Conservation (phyloP, 148 eudicot species). For the Hydrangea macrophylla region DNA sequence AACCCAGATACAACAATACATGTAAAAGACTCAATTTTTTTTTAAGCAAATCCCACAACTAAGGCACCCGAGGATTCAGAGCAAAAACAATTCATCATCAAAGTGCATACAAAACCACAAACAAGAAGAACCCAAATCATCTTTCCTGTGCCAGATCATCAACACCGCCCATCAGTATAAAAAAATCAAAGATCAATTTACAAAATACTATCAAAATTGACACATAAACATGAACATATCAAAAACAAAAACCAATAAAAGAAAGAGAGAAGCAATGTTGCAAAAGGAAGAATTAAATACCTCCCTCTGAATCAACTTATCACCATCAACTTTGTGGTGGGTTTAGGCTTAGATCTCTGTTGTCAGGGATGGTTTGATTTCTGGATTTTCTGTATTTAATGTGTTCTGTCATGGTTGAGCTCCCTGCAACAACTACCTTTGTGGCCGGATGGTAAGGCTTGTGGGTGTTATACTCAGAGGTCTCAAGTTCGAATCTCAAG, state of each 20-base stretch:
- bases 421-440: constrained; percentile 26
- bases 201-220: neutral
- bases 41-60: neutral
- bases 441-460: no score
- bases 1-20: neutral
- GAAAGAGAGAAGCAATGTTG: constrained; percentile 8
- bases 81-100: no score
- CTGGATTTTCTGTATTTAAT: constrained; percentile 36
- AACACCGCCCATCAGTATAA: neutral
- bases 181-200: neutral
- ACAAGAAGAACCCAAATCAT: neutral
- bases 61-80: no score
- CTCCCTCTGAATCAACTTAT: constrained; percentile 48
- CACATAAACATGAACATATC: neutral
- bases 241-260: neutral
- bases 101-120: neutral
- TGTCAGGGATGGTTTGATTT: constrained; percentile 25
- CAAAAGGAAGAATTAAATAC: no score
- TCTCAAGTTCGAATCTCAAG: no score
- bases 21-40: neutral
- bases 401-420: constrained; percentile 40
- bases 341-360: constrained; percentile 33
- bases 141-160: neutral
- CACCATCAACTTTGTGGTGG: constrained; percentile 40
- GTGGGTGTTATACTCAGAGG: no score